Evolutionary conservation across 352 stramenopile species (phyloP), one percentile per base, ranked within the genome.

Genomic region (Globisporangium rhizosaccharum): DNA sequence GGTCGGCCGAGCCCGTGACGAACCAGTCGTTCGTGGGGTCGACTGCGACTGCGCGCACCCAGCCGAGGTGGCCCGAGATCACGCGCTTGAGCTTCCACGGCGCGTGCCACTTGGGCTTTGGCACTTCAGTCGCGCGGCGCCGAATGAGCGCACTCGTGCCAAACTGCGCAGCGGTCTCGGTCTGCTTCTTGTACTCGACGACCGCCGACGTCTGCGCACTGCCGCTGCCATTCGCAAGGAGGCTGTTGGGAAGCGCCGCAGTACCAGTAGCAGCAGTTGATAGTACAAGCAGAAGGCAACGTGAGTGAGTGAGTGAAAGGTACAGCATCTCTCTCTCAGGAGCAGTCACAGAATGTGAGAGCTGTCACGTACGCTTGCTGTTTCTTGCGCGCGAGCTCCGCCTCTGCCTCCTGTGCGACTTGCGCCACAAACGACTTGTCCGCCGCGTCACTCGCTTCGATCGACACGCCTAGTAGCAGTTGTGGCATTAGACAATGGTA

Each of bases 21-120:
- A 99, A 99, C 90, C 93, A 98, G 63, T 98, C 89, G 72, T 99
- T 99, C 18, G 91, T 97, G 26, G 97, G 96, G 77, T 99, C 97
- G 51, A 99, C 95, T 0, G 97, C 96, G 30, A 99, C 88, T 20
- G 90, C 97, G 42, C 96, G 91, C 28, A 99, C 98, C 97, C 97
- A 99, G 10, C 94, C 94, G 37, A 98, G 78, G 64, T 98, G 92
- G 15, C 88, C 92, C 41, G 91, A 89, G 56, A 99, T 88, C n/a
- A 99, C 96, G 45, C 94, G 93, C 57, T 96, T 93, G 63, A 99
- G 78, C 72, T 98, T 98, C 97, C 97, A 99, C 3, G 96, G 96
- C 33, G 97, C 96, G 73, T 99, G 97, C 97, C 97, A 99, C 66
- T 94, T 94, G 17, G 97, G 97, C 62, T 96, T 98, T 9, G 96